Conservation (phyloP, 345 rosid genomes). For the Acer saccharum region DNA sequence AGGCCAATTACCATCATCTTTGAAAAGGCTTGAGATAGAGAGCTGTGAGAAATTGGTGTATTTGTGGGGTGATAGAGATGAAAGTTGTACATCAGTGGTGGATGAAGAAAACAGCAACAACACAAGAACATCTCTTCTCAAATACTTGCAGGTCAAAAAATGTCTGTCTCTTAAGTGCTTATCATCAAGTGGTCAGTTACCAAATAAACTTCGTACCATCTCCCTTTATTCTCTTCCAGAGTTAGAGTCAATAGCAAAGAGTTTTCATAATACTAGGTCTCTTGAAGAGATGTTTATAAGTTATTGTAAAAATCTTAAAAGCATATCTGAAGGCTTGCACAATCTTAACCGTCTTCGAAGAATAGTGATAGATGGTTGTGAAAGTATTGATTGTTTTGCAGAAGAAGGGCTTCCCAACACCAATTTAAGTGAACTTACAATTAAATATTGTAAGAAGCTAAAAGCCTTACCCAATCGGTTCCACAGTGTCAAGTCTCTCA, state of each 20-base stretch:
- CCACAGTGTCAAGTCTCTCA: slow-evolving; percentile 16
- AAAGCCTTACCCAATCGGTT: background rate
- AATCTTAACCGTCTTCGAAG: background rate
- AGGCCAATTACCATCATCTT: background rate
- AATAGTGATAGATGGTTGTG: background rate
- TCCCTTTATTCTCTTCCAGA: too few relatives aligned
- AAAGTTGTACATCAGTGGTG: background rate
- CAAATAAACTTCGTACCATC: background rate
- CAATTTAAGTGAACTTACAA: background rate
- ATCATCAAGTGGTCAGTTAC: background rate
- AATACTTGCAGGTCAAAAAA: background rate
- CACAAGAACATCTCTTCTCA: background rate
- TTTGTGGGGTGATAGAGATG: slow-evolving; percentile 11
- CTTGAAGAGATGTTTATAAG: background rate
- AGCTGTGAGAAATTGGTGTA: slow-evolving; percentile 15
- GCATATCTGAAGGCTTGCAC: background rate
- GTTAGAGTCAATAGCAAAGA: too few relatives aligned
- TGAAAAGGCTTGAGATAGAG: background rate
- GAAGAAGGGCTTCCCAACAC: background rate
- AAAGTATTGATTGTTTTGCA: background rate
- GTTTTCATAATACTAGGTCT: background rate
- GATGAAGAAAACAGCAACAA: background rate
- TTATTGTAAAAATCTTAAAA: background rate
- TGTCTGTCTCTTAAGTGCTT: background rate
- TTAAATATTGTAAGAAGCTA: background rate